These are phyloP conservation scores for Schizothecium vesticola DNA, from an alignment of 495 filamentous ascomycete species.

Conservation along the genomic window DNA sequence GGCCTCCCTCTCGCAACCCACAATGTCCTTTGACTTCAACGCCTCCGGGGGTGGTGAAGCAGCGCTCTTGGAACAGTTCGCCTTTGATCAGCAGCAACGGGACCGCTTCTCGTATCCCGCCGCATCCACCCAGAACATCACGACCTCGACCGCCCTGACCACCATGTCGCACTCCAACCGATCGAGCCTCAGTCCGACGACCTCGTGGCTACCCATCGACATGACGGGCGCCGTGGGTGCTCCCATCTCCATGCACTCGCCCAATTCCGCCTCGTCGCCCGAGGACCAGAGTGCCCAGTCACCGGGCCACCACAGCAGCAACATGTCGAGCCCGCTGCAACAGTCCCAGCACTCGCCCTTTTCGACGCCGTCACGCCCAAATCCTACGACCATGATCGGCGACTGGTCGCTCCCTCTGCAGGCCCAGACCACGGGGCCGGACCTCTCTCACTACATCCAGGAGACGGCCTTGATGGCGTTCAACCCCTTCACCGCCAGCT, in stretches of 20 bases:
- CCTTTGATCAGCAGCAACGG: constrained; percentile 43
- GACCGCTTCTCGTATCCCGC: constrained; percentile 46
- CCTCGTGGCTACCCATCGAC: constrained; percentile 43
- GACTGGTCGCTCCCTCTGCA: constrained; percentile 53
- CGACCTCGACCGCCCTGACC: constrained; percentile 37
- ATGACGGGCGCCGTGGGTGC: constrained; percentile 32
- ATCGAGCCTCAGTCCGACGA: constrained; percentile 35
- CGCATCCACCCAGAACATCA: constrained; percentile 39
- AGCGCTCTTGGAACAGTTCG: constrained; percentile 48
- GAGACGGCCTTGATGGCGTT: constrained; percentile 46
- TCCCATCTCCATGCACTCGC: constrained; percentile 33
- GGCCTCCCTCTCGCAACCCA: constrained; percentile 25
- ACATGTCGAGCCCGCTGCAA: constrained; percentile 40
- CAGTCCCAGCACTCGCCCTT: constrained; percentile 43
- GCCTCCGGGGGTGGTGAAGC: constrained; percentile 42
- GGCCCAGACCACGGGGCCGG: constrained; percentile 46
- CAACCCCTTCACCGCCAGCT: constrained; percentile 42
- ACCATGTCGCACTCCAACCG: constrained; percentile 37
- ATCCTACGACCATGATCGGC: constrained; percentile 40
- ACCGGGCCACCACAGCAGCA: constrained; percentile 35
- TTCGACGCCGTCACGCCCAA: constrained; percentile 36
- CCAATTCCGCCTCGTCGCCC: constrained; percentile 39
- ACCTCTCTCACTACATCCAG: constrained; percentile 49
- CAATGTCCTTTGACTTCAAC: constrained; percentile 55
- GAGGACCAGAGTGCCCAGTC: constrained; percentile 44